Evolutionary conservation across 1,284 basidiomycete genomes (phyloP).

Genomic region (Coniophora puteana): DNA sequence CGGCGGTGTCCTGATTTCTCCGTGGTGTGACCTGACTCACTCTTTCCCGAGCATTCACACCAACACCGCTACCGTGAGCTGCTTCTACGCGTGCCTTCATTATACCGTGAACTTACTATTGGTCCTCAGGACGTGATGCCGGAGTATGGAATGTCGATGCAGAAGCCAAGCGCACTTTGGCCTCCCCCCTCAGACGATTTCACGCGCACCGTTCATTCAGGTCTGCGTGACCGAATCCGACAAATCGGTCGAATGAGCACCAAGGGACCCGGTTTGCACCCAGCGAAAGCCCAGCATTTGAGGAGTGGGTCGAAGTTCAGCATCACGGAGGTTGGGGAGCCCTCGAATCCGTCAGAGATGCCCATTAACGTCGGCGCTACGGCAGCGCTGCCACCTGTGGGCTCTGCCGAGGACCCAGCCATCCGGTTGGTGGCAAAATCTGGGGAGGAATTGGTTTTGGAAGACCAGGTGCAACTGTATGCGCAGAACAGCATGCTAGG

Average conservation of each 20-base stretch:
- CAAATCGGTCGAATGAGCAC: slow-evolving; percentile 45
- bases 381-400: slow-evolving; percentile 36
- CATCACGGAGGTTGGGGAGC: slow-evolving; percentile 16
- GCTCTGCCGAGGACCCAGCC: slow-evolving; percentile 35
- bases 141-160: slow-evolving; percentile 59
- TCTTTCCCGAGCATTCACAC: slow-evolving; percentile 87
- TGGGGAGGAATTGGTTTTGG: slow-evolving; percentile 54
- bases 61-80: slow-evolving; percentile 78
- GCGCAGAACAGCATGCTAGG: slow-evolving; percentile 79
- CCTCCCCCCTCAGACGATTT: slow-evolving; percentile 83
- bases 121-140: slow-evolving; percentile 68
- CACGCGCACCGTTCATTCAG: slow-evolving; percentile 57
- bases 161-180: slow-evolving; percentile 90
- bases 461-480: slow-evolving; percentile 86
- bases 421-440: slow-evolving; percentile 37
- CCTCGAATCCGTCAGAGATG: slow-evolving; percentile 16
- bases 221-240: slow-evolving; percentile 60
- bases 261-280: slow-evolving; percentile 7
- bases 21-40: slow-evolving; percentile 94
- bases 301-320: slow-evolving; percentile 19
- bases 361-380: slow-evolving; percentile 46
- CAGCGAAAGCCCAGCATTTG: slow-evolving; percentile 11
- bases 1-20: slow-evolving; percentile 82
- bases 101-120: neutral
- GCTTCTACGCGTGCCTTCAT: neutral